A percentile compares a stretch with the other conserved stretches of the same genome.
Conservation (phyloP, 2,329 filamentous ascomycete genomes). For the Berkeleyomyces basicola region DNA sequence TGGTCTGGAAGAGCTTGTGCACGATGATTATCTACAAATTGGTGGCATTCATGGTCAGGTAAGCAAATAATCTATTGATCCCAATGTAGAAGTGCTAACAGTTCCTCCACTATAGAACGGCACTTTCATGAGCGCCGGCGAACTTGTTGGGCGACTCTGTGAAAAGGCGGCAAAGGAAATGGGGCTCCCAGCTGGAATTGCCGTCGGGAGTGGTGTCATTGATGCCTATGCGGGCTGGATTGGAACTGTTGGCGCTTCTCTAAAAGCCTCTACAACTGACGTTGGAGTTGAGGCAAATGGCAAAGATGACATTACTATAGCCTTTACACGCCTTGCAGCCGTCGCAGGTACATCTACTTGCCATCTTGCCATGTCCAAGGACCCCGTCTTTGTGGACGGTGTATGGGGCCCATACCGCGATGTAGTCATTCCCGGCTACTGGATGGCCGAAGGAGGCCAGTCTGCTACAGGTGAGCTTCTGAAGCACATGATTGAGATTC, state of each 20-base stretch:
- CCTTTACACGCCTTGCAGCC: conserved; percentile 80
- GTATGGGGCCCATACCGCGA: conserved; percentile 97
- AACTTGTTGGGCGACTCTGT: conserved; percentile 71
- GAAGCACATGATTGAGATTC: conserved; percentile 87
- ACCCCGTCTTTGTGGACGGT: conserved; percentile 84
- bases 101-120: conserved; percentile 50
- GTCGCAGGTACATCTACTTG: conserved; percentile 96
- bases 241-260: conserved; percentile 93
- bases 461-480: conserved; percentile 90
- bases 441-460: conserved; percentile 96
- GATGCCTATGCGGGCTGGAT: conserved; percentile 99
- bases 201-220: conserved; percentile 90
- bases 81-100: conserved; percentile 8
- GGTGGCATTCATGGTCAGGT: conserved; percentile 92
- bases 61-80: conserved; percentile 24
- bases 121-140: conserved; percentile 77
- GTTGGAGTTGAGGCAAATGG: neutral
- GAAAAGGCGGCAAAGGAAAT: conserved; percentile 70
- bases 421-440: conserved; percentile 77
- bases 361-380: conserved; percentile 85
- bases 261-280: conserved; percentile 42
- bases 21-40: conserved; percentile 83
- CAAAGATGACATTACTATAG: conserved; percentile 70
- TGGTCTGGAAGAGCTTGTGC: conserved; percentile 65
- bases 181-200: conserved; percentile 71